Evolutionary conservation across 2,329 filamentous ascomycete species (phyloP).

Genomic region (Aspergillus intermedius): DNA sequence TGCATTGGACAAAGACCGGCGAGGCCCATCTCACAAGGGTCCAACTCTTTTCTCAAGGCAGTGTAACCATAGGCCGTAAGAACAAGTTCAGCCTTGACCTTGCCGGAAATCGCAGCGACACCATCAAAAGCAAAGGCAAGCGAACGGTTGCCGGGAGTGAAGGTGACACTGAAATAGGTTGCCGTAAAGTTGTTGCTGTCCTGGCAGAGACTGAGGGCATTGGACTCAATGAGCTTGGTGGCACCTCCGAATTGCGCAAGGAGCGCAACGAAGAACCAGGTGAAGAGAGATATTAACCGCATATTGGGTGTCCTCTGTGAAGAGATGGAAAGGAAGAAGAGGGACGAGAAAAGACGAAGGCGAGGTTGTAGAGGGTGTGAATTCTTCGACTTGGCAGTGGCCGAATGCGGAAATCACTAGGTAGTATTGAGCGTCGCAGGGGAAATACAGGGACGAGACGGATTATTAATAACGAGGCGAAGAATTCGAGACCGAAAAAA

Average conservation of each 20-base stretch:
- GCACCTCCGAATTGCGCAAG: conserved; percentile 50
- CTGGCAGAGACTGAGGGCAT: conserved; percentile 78
- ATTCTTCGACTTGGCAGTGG: conserved; percentile 21
- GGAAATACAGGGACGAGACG: conserved; percentile 1
- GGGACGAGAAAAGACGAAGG: conserved; percentile 5
- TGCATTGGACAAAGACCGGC: conserved; percentile 85
- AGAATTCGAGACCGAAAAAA: neutral
- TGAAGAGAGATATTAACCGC: conserved; percentile 28
- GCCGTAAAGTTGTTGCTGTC: conserved; percentile 77
- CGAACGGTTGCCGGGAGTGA: conserved; percentile 58
- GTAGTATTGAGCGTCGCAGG: conserved; percentile 8
- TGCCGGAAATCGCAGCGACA: conserved; percentile 64
- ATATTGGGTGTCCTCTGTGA: conserved; percentile 19
- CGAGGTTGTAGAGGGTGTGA: conserved; percentile 24
- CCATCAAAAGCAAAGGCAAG: conserved; percentile 69
- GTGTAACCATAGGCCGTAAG: conserved; percentile 78
- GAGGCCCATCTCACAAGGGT: conserved; percentile 68
- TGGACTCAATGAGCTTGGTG: conserved; percentile 67
- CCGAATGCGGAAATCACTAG: conserved; percentile 29
- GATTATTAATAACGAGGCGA: neutral
- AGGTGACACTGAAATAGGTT: conserved; percentile 74
- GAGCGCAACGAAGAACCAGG: conserved; percentile 35
- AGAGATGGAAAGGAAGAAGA: conserved; percentile 23
- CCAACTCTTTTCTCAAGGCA: conserved; percentile 59
- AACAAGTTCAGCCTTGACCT: conserved; percentile 24